Conservation (phyloP, 2,329 filamentous ascomycete genomes). For the Paradendryphiella salina region DNA sequence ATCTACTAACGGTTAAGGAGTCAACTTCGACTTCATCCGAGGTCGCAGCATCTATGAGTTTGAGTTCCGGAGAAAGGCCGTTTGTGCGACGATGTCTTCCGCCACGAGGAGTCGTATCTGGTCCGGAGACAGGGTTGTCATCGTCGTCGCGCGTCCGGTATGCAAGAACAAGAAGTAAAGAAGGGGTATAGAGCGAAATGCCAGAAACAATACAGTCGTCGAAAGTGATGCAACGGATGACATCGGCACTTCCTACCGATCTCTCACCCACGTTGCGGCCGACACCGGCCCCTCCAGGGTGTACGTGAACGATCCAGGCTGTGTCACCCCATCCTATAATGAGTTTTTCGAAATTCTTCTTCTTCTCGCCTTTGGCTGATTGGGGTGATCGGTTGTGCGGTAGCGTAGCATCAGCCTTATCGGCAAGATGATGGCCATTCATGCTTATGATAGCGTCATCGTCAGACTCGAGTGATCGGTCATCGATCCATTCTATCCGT, state of each 20-base stretch:
- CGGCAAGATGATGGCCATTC: slow-evolving; percentile 40
- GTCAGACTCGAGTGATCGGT: slow-evolving; percentile 74
- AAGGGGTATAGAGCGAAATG: slow-evolving; percentile 93
- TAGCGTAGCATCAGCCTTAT: slow-evolving; percentile 39
- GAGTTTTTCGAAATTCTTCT: slow-evolving; percentile 66
- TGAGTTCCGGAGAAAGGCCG: slow-evolving; percentile 82
- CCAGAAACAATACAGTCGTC: slow-evolving; percentile 97
- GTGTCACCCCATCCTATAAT: slow-evolving; percentile 95
- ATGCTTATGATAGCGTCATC: slow-evolving; percentile 56
- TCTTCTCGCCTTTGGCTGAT: slow-evolving; percentile 41
- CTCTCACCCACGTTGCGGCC: slow-evolving; percentile 71
- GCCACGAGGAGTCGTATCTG: slow-evolving; percentile 62
- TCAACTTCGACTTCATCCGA: slow-evolving; percentile 85
- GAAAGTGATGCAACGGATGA: slow-evolving; percentile 85
- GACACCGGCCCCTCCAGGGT: slow-evolving; percentile 69
- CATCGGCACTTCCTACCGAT: slow-evolving; percentile 79
- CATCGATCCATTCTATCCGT: slow-evolving; percentile 89
- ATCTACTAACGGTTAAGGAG: slow-evolving; percentile 81
- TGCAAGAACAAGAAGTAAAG: slow-evolving; percentile 85
- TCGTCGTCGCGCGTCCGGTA: slow-evolving; percentile 77
- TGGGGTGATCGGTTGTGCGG: slow-evolving; percentile 53
- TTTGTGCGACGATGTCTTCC: slow-evolving; percentile 73
- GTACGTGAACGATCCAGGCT: slow-evolving; percentile 93
- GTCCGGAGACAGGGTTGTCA: slow-evolving; percentile 60
- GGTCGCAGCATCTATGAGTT: slow-evolving; percentile 84